Evolutionary conservation across 257 asterid species (phyloP), one percentile per base, ranked within the genome.

Genomic region (Ocimum tenuiflorum): DNA sequence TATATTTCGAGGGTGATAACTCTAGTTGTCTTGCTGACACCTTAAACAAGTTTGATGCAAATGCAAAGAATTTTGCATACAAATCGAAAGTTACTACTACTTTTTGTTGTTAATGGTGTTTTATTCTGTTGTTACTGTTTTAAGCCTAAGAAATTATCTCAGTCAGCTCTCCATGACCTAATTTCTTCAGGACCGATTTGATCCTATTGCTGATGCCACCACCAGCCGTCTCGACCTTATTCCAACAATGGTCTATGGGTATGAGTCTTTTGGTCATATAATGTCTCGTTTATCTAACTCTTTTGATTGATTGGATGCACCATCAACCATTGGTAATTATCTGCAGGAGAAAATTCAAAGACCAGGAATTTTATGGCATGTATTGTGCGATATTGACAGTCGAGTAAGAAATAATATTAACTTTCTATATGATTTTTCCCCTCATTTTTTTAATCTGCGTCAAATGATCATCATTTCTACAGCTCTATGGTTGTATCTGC

Each of bases 231-330:
- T 76, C 46, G 96, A 92, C 79, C 85, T 92, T 66, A 90, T 92
- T 68, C 94, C 96, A 0, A 67, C 77, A 54, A 72, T 92, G 96
- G 94, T 92, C 59, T 75, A 81, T 45, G 97, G 99, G 99, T 92
- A 79, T 77, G 4, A 65, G 38, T 58, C 46, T 56, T 27, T 31
- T 53, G 63, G 61, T 33, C 60, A 6, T 53, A 3, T 8, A 22
- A 42, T 70, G 39, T 50, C 38, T 51, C 48, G 29, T 31, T 17
- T 33, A 12, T 39, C 54, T 11, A 2, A 0, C 10, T 6, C n/a
- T 20, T 10, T 38, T 63, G 14, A 67, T 48, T 65, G 54, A 20
- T 10, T 13, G 59, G 36, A 68, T 13, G 20, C 33, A 18, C 13
- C 53, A 13, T 70, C 3, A 31, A 20, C 7, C 54, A 41, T 71